A percentile compares a stretch with the other conserved stretches of the same genome.
phyloP scores from a whole-genome alignment of 2,329 filamentous ascomycete species.

The Domatiomyces globalis region DNA sequence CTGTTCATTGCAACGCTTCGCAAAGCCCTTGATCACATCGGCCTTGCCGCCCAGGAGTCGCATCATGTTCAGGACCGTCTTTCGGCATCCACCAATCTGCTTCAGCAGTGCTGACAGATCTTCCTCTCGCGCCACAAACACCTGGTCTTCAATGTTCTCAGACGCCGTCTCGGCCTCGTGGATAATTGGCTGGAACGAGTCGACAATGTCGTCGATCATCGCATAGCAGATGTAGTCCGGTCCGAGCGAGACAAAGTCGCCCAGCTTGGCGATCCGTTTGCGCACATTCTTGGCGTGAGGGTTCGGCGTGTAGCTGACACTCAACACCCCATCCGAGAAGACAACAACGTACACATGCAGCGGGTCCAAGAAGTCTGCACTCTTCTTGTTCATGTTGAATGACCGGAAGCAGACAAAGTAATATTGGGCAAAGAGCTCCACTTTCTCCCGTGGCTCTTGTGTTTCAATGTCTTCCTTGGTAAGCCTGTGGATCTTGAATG shows the following conservation, averaged over 20 bases:
- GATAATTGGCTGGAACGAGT: slow-evolving; percentile 84
- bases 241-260: slow-evolving; percentile 87
- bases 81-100: slow-evolving; percentile 77
- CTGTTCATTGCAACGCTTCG: slow-evolving; percentile 94
- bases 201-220: slow-evolving; percentile 95
- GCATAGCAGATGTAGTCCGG: slow-evolving; percentile 99
- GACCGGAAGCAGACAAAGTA: slow-evolving; percentile 97
- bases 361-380: slow-evolving; percentile 74
- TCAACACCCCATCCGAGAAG: slow-evolving; percentile 85
- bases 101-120: slow-evolving; percentile 79
- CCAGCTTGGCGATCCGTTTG: slow-evolving; percentile 78
- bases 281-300: slow-evolving; percentile 78
- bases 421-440: slow-evolving; percentile 92
- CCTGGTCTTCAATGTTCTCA: slow-evolving; percentile 85
- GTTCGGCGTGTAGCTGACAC: slow-evolving; percentile 84
- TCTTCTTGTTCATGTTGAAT: slow-evolving; percentile 69
- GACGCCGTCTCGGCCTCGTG: slow-evolving; percentile 75
- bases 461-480: slow-evolving; percentile 94
- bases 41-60: slow-evolving; percentile 90
- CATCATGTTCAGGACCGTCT: slow-evolving; percentile 87
- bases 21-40: slow-evolving; percentile 99
- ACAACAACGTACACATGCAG: slow-evolving; percentile 96
- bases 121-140: slow-evolving; percentile 80
- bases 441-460: slow-evolving; percentile 93
- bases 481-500: slow-evolving; percentile 88